Evolutionary conservation across 306 rosid species (phyloP), one percentile per base, ranked within the genome.

Genomic region (Sicyos baderoa): DNA sequence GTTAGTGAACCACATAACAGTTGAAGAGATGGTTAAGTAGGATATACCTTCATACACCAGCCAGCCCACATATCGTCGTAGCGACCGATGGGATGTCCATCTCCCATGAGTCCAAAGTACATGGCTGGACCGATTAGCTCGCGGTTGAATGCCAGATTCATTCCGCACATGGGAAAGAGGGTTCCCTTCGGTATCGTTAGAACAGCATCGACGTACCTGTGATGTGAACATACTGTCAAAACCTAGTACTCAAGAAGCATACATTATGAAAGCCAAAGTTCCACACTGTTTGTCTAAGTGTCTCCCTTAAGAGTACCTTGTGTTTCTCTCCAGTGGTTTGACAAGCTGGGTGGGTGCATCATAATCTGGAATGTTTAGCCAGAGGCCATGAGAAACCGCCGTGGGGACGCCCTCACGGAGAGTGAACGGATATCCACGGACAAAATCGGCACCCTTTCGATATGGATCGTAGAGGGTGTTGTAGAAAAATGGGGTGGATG

Each of bases 261-360:
- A 50, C 23, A 25, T 68, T 16, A 17, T 69, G 59, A 27, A 35
- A 17, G 2, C 32, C 45, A 23, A n/a, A 12, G 6, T 9, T 72
- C 37, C 2, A 52, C 65, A 11, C 10, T 16, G 18, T 40, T 44
- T 13, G 17, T 51, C n/a, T 2, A 48, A 74, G 32, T 49, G 72
- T 61, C 45, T 35, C 68, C n/a, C 23, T 32, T 3, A 37, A 37
- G 2, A 10, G 51, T 83, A 84, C 96, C 95, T 86, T 2, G 77
- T 77, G 85, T 90, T 90, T 71, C 91, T 87, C 79, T 90, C 95
- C 0, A 67, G 84, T 70, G 97, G 97, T 80, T 87, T 90, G 27
- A 90, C 96, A 68, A 90, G 96, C 81, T 90, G 95, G 53, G 96
- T 90, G 15, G 91, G 96, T 45, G 95, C 96, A 87, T 90, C 96